phyloP scores from a whole-genome alignment of 2,329 filamentous ascomycete genomes.

The Purpureocillium lavendulum region DNA sequence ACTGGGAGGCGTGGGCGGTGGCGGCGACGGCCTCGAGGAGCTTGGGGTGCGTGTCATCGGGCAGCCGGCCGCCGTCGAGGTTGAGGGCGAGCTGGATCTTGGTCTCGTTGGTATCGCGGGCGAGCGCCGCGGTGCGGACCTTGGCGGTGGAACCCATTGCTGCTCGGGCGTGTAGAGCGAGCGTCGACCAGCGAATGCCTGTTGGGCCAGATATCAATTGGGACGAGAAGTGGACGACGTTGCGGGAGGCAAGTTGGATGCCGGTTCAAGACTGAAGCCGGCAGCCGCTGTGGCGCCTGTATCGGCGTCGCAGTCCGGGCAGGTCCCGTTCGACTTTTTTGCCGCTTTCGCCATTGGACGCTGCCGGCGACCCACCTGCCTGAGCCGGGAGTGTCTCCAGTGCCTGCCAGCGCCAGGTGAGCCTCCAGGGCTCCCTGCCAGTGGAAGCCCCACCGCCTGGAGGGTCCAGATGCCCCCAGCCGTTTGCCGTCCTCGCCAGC shows the following conservation, averaged over 20 bases:
- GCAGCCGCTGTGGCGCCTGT: constrained; percentile 11
- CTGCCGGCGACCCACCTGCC: too few relatives aligned
- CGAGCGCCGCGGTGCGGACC: constrained; percentile 65
- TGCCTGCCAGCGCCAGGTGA: too few relatives aligned
- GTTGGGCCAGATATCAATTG: too few relatives aligned
- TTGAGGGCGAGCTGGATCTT: constrained; percentile 91
- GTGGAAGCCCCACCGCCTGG: too few relatives aligned
- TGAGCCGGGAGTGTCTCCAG: too few relatives aligned
- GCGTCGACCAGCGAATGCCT: not conserved
- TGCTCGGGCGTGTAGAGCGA: not conserved
- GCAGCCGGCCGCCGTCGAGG: constrained; percentile 79
- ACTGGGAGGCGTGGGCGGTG: constrained; percentile 75
- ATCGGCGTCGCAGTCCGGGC: constrained; percentile 14
- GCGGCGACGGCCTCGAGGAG: constrained; percentile 43
- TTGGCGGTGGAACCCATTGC: constrained; percentile 17
- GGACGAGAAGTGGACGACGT: too few relatives aligned
- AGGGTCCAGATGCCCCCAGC: too few relatives aligned
- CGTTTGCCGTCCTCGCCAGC: too few relatives aligned
- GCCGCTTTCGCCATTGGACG: constrained; percentile 1
- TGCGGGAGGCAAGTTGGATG: too few relatives aligned
- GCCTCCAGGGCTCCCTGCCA: too few relatives aligned
- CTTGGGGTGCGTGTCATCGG: constrained; percentile 51
- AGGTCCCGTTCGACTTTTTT: constrained; percentile 10
- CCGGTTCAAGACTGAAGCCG: too few relatives aligned
- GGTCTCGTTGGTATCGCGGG: constrained; percentile 94